These are phyloP conservation scores for Chenopodium formosanum DNA, from an alignment of 148 eudicot species.

Conservation along the genomic window DNA sequence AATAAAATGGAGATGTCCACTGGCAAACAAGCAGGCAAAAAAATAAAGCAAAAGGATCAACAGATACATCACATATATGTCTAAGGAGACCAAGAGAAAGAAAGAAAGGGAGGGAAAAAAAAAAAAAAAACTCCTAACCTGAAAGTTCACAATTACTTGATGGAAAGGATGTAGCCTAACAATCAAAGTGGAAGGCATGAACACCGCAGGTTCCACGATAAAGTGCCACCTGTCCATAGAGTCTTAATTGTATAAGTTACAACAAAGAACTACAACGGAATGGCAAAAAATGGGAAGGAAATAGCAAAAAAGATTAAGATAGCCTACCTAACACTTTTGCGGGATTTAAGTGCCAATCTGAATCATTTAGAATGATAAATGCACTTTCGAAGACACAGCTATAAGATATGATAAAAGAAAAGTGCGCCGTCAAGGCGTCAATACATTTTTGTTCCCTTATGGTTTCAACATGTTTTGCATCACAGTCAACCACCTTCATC, in stretches of 20 bases:
- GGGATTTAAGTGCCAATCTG: slow-evolving; percentile 3
- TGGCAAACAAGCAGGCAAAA: background rate
- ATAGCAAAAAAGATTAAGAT: background rate
- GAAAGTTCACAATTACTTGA: background rate
- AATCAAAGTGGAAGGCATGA: background rate
- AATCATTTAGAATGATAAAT: background rate
- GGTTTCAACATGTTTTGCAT: background rate
- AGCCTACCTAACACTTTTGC: slow-evolving; percentile 3
- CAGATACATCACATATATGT: background rate
- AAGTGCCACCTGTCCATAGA: background rate
- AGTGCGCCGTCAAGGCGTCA: background rate
- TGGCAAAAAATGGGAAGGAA: background rate
- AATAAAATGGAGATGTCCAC: background rate
- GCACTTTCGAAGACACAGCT: background rate
- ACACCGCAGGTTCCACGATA: background rate
- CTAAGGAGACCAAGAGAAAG: background rate
- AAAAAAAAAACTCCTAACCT: background rate
- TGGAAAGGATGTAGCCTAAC: background rate
- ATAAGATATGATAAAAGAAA: slow-evolving; percentile 1
- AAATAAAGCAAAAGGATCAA: background rate
- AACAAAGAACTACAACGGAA: slow-evolving; percentile 3
- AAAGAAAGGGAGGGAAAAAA: no score
- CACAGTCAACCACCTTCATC: background rate
- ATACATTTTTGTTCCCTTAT: background rate
- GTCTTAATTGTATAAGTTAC: background rate